These are phyloP conservation scores for Corymbia citriodora DNA, from an alignment of 441 rosid species.

Conservation along the genomic window DNA sequence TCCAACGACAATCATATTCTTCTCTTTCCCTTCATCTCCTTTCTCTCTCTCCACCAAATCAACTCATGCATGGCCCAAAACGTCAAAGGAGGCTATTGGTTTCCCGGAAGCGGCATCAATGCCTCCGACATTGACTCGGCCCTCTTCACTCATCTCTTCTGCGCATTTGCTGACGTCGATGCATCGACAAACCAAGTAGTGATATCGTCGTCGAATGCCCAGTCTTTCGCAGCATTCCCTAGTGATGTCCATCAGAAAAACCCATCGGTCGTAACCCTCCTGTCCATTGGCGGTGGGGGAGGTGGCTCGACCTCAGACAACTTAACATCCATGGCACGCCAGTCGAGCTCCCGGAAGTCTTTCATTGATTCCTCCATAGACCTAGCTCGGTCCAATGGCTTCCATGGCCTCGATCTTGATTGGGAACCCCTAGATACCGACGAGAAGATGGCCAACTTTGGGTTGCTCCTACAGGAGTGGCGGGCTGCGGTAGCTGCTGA, in stretches of 20 bases:
- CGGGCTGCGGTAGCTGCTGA: neutral
- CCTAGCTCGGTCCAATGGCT: conserved; percentile 25
- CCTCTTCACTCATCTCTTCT: conserved; percentile 41
- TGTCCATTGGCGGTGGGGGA: neutral
- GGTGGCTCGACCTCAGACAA: neutral
- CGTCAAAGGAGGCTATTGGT: conserved; percentile 37
- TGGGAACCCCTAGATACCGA: conserved; percentile 29
- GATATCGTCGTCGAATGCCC: conserved; percentile 17
- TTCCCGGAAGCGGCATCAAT: conserved; percentile 16
- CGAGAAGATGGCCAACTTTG: conserved; percentile 10
- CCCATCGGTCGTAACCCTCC: conserved; percentile 29
- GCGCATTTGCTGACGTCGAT: conserved; percentile 30
- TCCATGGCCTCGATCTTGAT: conserved; percentile 40
- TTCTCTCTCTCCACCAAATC: neutral
- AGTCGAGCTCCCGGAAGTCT: neutral
- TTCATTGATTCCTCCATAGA: conserved; percentile 35
- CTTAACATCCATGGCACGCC: neutral
- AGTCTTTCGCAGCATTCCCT: conserved; percentile 27
- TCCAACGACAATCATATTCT: neutral
- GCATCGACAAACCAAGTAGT: conserved; percentile 16
- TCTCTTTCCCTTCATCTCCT: neutral
- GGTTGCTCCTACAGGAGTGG: neutral
- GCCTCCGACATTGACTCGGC: conserved; percentile 27
- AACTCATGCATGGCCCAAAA: conserved; percentile 3
- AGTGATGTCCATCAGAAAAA: conserved; percentile 23